Evolutionary conservation across 2,329 filamentous ascomycete genomes (phyloP), one percentile per base, ranked within the genome.

Genomic region (Calycina marina): DNA sequence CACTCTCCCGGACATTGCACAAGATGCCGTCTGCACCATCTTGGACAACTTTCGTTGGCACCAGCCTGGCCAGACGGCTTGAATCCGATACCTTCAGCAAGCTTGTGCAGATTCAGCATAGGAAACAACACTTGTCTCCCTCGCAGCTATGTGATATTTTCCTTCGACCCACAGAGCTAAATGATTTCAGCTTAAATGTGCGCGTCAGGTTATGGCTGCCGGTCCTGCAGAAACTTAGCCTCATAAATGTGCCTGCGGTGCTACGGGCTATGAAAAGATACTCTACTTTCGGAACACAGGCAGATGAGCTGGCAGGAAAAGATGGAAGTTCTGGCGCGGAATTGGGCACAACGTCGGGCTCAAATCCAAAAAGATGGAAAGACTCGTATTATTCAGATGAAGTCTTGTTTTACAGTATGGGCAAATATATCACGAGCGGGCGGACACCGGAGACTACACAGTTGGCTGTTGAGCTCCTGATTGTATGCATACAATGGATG

Each of bases 191-290:
- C 35, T 62, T 73, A 45, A 72, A 78, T 42, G 67, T 69, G 6
- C 64, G 70, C 40, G 59, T 75, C 6, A 62, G 65, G 0, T 61
- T 58, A n/a, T 79, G 76, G 47, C 50, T 77, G 6, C 61, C 74
- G 41, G 56, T 62, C 12, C 61, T 78, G 28, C 58, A 66, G 26
- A 54, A 60, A 18, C 60, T 62, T 29, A 57, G 60, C 18, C 59
- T 66, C 36, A 55, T 77, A 38, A 63, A 72, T 41, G 60, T 65
- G 3, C 58, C 67, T 1, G 65, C 66, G 1, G 58, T 77, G 16
- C 56, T 80, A 28, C 56, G 55, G 34, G 63, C 62, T 0, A 51
- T 78, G 14, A 67, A 68, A 48, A 64, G 60, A 32, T 72, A 70
- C 49, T 74, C 48, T 6, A 50, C 41, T 16, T 49, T 48, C 22